phyloP scores from a whole-genome alignment of 1,139 yeast species.

The Groenewaldozyma sp. region DNA sequence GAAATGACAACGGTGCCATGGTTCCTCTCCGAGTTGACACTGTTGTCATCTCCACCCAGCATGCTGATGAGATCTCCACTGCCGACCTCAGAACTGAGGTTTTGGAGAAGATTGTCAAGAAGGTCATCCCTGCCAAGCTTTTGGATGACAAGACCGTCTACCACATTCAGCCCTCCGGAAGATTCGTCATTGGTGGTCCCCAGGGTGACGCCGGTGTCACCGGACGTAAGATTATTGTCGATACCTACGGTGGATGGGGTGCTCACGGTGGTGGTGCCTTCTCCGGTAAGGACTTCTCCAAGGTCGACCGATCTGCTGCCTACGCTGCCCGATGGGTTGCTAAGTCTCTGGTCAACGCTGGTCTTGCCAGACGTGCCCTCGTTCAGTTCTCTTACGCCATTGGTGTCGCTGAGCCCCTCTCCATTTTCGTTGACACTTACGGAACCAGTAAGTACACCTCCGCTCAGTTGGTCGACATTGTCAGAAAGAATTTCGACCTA shows the following conservation, averaged over 20 bases:
- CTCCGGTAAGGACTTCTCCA: constrained; percentile 99
- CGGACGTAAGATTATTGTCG: constrained; percentile 99
- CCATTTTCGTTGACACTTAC: constrained; percentile 93
- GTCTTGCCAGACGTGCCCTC: constrained; percentile 92
- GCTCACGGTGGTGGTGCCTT: constrained; percentile 99
- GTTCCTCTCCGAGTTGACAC: constrained; percentile 95
- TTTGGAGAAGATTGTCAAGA: constrained; percentile 69
- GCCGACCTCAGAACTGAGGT: constrained; percentile 80
- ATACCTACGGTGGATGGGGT: constrained; percentile 99
- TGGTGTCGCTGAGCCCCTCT: constrained; percentile 99
- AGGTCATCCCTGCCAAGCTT: constrained; percentile 83
- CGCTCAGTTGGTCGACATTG: constrained; percentile 81
- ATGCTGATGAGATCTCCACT: constrained; percentile 90
- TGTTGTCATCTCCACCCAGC: constrained; percentile 95
- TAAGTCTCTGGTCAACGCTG: constrained; percentile 90
- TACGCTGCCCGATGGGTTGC: constrained; percentile 99
- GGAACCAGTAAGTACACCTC: constrained; percentile 91
- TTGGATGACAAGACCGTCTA: constrained; percentile 91
- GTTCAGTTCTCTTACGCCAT: constrained; percentile 99
- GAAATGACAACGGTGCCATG: constrained; percentile 89
- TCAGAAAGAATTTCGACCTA: constrained; percentile 90
- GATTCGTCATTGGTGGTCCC: constrained; percentile 99
- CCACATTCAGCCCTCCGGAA: constrained; percentile 99
- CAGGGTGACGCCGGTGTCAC: constrained; percentile 99
- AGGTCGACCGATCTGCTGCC: constrained; percentile 99